A percentile compares a stretch with the other conserved stretches of the same genome.
These are phyloP conservation scores for Botryotinia calthae DNA, from an alignment of 2,329 filamentous ascomycete genomes.

Conservation along the genomic window DNA sequence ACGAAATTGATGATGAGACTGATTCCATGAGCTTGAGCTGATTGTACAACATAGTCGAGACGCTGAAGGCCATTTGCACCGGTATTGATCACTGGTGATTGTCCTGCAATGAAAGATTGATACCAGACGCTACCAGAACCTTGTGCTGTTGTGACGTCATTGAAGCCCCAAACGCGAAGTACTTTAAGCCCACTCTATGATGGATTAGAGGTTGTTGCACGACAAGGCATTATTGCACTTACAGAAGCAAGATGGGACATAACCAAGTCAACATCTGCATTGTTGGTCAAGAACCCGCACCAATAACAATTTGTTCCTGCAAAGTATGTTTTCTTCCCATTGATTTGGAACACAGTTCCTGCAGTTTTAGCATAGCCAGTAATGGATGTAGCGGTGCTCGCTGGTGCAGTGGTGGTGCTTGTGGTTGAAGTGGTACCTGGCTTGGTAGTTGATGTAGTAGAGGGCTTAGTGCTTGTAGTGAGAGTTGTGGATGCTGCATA, in stretches of 20 bases:
- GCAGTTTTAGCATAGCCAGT: conserved; percentile 29
- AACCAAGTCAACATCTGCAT: conserved; percentile 53
- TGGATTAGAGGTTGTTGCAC: neutral
- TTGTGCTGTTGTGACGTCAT: conserved; percentile 49
- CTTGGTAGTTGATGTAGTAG: conserved; percentile 9
- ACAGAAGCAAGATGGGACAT: conserved; percentile 46
- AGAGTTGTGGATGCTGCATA: conserved; percentile 2
- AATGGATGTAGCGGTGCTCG: conserved; percentile 22
- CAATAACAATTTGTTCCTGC: conserved; percentile 57
- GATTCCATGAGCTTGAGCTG: conserved; percentile 57
- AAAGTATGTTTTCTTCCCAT: conserved; percentile 49
- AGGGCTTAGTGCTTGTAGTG: conserved; percentile 1
- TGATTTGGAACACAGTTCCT: conserved; percentile 43
- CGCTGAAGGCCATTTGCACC: conserved; percentile 61
- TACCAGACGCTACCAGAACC: conserved; percentile 45
- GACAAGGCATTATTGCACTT: neutral
- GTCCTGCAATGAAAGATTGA: conserved; percentile 44
- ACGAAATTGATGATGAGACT: conserved; percentile 65
- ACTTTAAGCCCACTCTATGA: conserved; percentile 53
- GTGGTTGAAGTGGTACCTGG: conserved; percentile 17
- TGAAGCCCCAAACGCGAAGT: conserved; percentile 62
- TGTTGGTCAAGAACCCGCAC: conserved; percentile 52
- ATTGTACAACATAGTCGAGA: conserved; percentile 61
- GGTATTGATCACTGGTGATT: conserved; percentile 59
- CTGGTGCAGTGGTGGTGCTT: conserved; percentile 16